Percentiles rank a stretch among this genome's conserved stretches.
phyloP scores from a whole-genome alignment of 495 filamentous ascomycete genomes.

The Hypomontagnella submonticulosa region DNA sequence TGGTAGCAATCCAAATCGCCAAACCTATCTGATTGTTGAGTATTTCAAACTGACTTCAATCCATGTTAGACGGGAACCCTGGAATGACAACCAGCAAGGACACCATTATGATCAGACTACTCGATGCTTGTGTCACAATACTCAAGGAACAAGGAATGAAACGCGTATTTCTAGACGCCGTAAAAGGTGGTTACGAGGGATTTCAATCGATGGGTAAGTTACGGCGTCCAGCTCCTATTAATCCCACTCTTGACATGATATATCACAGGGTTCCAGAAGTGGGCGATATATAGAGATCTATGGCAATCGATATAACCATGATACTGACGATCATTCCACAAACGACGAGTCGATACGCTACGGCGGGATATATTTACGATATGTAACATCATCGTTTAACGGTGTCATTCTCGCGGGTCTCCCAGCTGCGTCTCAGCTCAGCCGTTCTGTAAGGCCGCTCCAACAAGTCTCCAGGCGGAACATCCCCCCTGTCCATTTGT shows the following conservation, averaged over 20 bases:
- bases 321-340: background rate
- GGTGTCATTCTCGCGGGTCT: background rate
- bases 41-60: slow-evolving; percentile 29
- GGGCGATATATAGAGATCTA: slow-evolving; percentile 60
- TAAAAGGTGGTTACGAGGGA: slow-evolving; percentile 56
- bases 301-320: slow-evolving; percentile 52
- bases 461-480: slow-evolving; percentile 15
- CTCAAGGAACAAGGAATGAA: slow-evolving; percentile 54
- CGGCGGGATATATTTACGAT: slow-evolving; percentile 19
- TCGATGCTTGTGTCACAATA: slow-evolving; percentile 56
- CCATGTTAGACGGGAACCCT: slow-evolving; percentile 47
- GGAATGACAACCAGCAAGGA: slow-evolving; percentile 52
- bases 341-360: slow-evolving; percentile 11
- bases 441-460: slow-evolving; percentile 6
- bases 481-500: slow-evolving; percentile 2
- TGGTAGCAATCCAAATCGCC: slow-evolving; percentile 20
- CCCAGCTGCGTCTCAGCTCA: slow-evolving; percentile 8
- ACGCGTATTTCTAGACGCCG: slow-evolving; percentile 57
- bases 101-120: slow-evolving; percentile 58
- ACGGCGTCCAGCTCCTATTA: background rate
- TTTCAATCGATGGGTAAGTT: slow-evolving; percentile 59
- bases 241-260: slow-evolving; percentile 7
- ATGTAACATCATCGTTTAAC: background rate
- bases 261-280: slow-evolving; percentile 59
- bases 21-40: slow-evolving; percentile 6